Base-by-base conservation (phyloP, 768 basidiomycete genomes). In the Amanita subjunquillea region DNA sequence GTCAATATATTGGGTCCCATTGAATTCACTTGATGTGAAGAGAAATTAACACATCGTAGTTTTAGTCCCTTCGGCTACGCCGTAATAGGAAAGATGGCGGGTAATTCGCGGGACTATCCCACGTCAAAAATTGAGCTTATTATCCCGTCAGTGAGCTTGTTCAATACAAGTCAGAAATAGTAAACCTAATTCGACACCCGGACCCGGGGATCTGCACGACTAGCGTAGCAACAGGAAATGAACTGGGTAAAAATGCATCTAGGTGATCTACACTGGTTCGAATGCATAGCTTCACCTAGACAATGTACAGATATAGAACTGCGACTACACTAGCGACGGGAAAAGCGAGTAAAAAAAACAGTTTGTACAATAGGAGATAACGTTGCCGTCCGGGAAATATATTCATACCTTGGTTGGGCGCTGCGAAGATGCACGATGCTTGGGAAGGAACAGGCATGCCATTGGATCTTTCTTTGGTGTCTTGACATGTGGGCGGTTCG, bases 381-480 rank as follows among this genome's bases (percentile, higher is more conserved):
- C 17, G 36, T 5, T 17, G 15, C 27, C 38, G 23, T 8, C n/a
- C 9, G 29, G 27, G 40, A 20, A 23, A 43, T 53, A 29, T 10
- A 17, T 27, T 53, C 34, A 53, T 53, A 23, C n/a, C 20, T 46
- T 53, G 22, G 51, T 65, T 41, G 77, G 73, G 3, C 70, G 72
- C 57, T 82, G 80, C 22, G 79, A 79, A 59, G 79, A 67, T 22
- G 79, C 73, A 54, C 83, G 82, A 56, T 82, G 84, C 65, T 87
- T 89, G 49, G 87, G 87, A 65, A 89, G 82, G 65, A 90, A 90
- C 52, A 77, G 62, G 59, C 69, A 67, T 48, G 70, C 67, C 78
- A 80, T 79, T 22, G 80, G 82, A 62, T 86, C 79, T 65, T 74
- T 86, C 72, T 80, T 85, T 55, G 66, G 60, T 42, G 69, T 55